Evolutionary conservation across 2,329 filamentous ascomycete genomes (phyloP).

Genomic region (Hysterium pulicare): DNA sequence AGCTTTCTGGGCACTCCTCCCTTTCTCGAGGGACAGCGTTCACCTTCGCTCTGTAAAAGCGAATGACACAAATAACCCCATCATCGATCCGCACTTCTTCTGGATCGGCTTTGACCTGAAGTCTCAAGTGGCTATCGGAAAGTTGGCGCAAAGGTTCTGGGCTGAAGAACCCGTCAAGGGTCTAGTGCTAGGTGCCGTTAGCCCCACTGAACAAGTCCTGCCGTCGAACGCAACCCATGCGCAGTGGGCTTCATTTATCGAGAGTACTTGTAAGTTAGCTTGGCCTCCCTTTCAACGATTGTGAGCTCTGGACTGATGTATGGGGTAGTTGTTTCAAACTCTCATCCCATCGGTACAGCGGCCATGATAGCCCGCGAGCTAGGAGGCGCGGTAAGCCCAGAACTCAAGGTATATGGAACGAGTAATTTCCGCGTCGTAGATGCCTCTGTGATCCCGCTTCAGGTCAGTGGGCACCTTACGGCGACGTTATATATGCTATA

Average conservation of each 20-base stretch:
- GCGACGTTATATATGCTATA: not conserved
- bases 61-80: not conserved
- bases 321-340: not conserved
- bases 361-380: not conserved
- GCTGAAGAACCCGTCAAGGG: not conserved
- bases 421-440: not conserved
- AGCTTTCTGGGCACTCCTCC: slow-evolving; percentile 26
- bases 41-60: slow-evolving; percentile 8
- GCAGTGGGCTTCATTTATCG: not conserved
- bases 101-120: not conserved
- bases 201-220: not conserved
- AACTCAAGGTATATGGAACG: not conserved
- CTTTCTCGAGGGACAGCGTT: slow-evolving; percentile 17
- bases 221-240: not conserved
- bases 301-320: not conserved
- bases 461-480: not conserved
- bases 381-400: not conserved
- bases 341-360: not conserved
- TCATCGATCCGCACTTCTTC: not conserved
- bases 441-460: not conserved
- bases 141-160: not conserved
- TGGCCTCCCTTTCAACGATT: not conserved
- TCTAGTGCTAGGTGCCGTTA: not conserved
- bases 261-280: not conserved
- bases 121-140: not conserved